phyloP scores from a whole-genome alignment of 1,139 yeast species.

The Petasospora rhodanensis region DNA sequence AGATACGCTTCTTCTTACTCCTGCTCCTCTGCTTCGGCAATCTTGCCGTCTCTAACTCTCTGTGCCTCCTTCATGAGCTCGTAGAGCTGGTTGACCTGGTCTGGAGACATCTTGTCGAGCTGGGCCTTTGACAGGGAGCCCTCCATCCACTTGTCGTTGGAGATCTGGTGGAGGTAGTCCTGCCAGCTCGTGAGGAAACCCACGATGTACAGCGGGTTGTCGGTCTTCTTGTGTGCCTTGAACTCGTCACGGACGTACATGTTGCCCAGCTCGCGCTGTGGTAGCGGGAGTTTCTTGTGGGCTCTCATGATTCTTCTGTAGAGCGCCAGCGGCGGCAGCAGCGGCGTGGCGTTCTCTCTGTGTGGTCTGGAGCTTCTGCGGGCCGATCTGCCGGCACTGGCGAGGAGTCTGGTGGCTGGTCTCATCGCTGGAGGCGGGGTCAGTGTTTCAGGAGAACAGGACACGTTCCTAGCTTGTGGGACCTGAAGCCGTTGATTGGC shows the following conservation, averaged over 20 bases:
- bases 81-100: conserved; percentile 82
- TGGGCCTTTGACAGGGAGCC: conserved; percentile 62
- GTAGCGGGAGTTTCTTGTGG: conserved; percentile 61
- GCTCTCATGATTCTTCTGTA: conserved; percentile 79
- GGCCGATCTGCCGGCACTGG: no score
- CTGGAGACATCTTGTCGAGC: conserved; percentile 82
- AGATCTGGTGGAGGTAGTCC: conserved; percentile 68
- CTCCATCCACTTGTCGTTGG: conserved; percentile 73
- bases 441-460: no score
- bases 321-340: conserved; percentile 76
- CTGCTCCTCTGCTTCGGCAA: neutral
- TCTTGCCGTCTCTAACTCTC: conserved; percentile 14
- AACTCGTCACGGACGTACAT: conserved; percentile 87
- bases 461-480: no score
- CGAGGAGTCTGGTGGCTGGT: no score
- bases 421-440: no score
- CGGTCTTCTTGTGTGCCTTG: conserved; percentile 74
- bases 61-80: conserved; percentile 65
- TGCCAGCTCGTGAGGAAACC: conserved; percentile 96
- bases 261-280: conserved; percentile 79
- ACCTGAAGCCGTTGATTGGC: no score
- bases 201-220: conserved; percentile 88
- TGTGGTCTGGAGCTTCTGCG: no score
- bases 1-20: no score
- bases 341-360: conserved; percentile 50